These are phyloP conservation scores for Hericium alpestre DNA, from an alignment of 768 basidiomycete genomes.

Conservation along the genomic window DNA sequence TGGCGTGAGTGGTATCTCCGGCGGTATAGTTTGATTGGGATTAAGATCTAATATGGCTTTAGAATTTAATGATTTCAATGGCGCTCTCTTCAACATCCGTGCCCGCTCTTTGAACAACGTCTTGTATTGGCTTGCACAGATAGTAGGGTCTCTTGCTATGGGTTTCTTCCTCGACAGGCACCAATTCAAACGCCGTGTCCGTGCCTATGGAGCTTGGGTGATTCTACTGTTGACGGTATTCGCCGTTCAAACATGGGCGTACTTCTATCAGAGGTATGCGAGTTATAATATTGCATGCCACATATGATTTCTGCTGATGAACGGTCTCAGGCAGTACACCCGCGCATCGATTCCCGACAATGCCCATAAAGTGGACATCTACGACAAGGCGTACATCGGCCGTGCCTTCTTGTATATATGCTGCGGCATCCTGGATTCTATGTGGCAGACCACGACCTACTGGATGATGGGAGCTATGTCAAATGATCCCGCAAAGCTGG, in stretches of 20 bases:
- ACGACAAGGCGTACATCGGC: conserved; percentile 41
- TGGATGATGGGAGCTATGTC: conserved; percentile 84
- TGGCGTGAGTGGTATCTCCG: conserved; percentile 47
- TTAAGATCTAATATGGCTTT: not conserved
- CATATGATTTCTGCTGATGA: not conserved
- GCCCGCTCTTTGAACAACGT: conserved; percentile 68
- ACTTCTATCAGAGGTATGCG: conserved; percentile 59
- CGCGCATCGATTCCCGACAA: conserved; percentile 34
- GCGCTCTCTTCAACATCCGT: conserved; percentile 71
- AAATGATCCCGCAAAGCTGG: conserved; percentile 70
- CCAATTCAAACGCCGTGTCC: conserved; percentile 46
- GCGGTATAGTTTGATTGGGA: not conserved
- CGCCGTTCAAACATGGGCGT: conserved; percentile 65
- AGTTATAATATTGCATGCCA: not conserved
- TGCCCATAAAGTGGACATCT: conserved; percentile 47
- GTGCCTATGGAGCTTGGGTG: conserved; percentile 62
- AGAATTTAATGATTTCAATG: conserved; percentile 78
- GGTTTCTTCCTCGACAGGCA: conserved; percentile 57
- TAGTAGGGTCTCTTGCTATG: conserved; percentile 62
- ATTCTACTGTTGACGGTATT: conserved; percentile 57
- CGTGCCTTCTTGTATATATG: conserved; percentile 57
- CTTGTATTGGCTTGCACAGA: conserved; percentile 73
- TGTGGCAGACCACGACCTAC: conserved; percentile 80
- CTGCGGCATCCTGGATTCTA: conserved; percentile 66
- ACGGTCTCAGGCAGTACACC: conserved; percentile 41